Evolutionary conservation across 2,329 filamentous ascomycete genomes (phyloP), one percentile per base, ranked within the genome.

Genomic region (Cordyceps pruinosa): DNA sequence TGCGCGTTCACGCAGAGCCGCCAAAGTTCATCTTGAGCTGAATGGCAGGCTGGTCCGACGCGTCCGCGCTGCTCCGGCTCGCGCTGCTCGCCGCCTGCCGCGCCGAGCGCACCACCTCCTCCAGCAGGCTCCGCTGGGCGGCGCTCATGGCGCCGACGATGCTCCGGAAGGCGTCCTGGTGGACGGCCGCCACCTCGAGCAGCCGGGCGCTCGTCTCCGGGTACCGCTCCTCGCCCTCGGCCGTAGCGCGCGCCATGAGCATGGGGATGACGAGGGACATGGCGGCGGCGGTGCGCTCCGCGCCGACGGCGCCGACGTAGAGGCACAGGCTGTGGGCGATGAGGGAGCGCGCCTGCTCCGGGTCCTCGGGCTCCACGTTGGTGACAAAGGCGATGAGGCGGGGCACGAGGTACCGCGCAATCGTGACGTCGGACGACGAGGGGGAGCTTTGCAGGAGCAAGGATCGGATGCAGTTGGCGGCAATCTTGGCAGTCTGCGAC

Each of bases 1-100:
- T 46, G 48, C 56, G 37, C 64, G 65, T 23, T 42, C 19, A 53
- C 15, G 32, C 17, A 6, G 23, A 71, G 44, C 75, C 73, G 5
- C 83, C 84, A 79, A 99, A 97, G 71, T 96, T 81, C 89, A 97
- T 95, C 80, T 95, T 94, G 68, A 99, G 73, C 55, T 90, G 90
- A 78, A 99, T 99, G 61, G 78, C 94, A 13, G 94, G 94, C 71
- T 83, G 84, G 28, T 75, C 80, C 58, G 77, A 74, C 58, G 74
- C 77, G 51, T 72, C 72, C 44, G 72, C 66, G 3, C 60, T 65
- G 56, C 68, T 71, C 64, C 75, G 74, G 68, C 66, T 68, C 63
- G 66, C 64, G 65, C 69, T 73, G 62, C 70, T 67, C 65, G 56
- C 71, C 70, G 67, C 69, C 63, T 79, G 75, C 64, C 82, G 75